phyloP scores from a whole-genome alignment of 2,329 filamentous ascomycete genomes.

The Colletotrichum sp. region DNA sequence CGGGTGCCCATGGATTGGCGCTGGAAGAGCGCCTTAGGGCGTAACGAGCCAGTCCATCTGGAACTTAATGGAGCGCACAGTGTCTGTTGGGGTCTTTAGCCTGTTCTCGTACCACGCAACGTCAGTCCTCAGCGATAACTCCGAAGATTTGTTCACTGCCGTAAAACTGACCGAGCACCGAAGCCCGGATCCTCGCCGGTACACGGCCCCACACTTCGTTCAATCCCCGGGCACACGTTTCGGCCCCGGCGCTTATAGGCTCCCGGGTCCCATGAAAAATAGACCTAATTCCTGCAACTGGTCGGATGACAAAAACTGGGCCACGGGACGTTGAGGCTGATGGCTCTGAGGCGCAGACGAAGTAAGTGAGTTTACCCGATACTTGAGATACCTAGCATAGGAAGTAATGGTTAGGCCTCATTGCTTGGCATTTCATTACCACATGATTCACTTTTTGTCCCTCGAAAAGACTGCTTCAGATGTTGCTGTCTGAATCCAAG shows the following conservation, averaged over 20 bases:
- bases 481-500: not conserved
- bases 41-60: not conserved
- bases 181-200: not conserved
- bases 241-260: not conserved
- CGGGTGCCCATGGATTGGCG: not conserved
- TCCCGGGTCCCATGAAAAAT: not conserved
- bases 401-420: not conserved
- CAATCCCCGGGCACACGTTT: not conserved
- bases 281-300: too few relatives aligned
- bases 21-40: not conserved
- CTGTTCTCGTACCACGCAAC: not conserved
- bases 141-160: not conserved
- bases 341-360: too few relatives aligned
- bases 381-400: not conserved
- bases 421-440: not conserved
- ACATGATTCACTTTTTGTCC: not conserved
- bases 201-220: not conserved
- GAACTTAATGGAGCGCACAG: not conserved
- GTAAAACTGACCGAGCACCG: not conserved
- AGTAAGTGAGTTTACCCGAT: too few relatives aligned
- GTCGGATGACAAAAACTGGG: too few relatives aligned
- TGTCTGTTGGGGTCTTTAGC: not conserved
- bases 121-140: not conserved
- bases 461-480: not conserved
- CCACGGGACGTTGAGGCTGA: too few relatives aligned